Evolutionary conservation across 225 moss, liverwort and hornwort species (phyloP).

Genomic region (Physcomitrellopsis africana): DNA sequence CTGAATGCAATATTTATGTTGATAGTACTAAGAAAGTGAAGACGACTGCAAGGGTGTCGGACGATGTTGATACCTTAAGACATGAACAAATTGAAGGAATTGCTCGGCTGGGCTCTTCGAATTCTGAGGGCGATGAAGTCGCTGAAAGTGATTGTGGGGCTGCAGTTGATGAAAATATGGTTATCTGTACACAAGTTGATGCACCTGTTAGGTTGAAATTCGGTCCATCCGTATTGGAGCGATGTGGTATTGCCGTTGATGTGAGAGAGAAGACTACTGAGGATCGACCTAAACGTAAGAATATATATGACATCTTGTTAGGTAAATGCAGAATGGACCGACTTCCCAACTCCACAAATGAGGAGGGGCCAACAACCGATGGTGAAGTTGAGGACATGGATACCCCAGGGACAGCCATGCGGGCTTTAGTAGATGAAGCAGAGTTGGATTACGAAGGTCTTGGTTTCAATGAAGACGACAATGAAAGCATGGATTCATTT

Average conservation of each 20-base stretch:
- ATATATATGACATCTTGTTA: constrained; percentile 63
- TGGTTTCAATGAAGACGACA: constrained; percentile 29
- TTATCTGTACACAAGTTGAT: constrained; percentile 52
- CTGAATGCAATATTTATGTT: constrained; percentile 26
- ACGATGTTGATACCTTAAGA: constrained; percentile 12
- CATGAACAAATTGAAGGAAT: constrained; percentile 17
- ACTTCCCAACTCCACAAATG: constrained; percentile 17
- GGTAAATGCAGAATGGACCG: constrained; percentile 38
- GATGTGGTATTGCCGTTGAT: constrained; percentile 29
- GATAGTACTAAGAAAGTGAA: constrained; percentile 27
- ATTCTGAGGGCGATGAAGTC: constrained; percentile 22
- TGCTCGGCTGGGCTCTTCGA: constrained; percentile 26
- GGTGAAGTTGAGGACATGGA: constrained; percentile 40
- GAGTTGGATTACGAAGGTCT: constrained; percentile 50
- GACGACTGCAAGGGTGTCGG: constrained; percentile 14
- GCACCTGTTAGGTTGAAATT: constrained; percentile 13
- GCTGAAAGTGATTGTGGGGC: constrained; percentile 21
- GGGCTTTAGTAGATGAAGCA: constrained; percentile 54
- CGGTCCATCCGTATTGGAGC: constrained; percentile 18
- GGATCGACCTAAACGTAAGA: constrained; percentile 37
- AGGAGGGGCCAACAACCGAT: constrained; percentile 25
- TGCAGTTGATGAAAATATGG: constrained; percentile 40
- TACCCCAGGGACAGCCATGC: constrained; percentile 40
- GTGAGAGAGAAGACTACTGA: constrained; percentile 23
- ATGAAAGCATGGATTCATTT: constrained; percentile 34